Conservation (phyloP, 192 early-diverging fungal species). For the Obelidium mucronatum region DNA sequence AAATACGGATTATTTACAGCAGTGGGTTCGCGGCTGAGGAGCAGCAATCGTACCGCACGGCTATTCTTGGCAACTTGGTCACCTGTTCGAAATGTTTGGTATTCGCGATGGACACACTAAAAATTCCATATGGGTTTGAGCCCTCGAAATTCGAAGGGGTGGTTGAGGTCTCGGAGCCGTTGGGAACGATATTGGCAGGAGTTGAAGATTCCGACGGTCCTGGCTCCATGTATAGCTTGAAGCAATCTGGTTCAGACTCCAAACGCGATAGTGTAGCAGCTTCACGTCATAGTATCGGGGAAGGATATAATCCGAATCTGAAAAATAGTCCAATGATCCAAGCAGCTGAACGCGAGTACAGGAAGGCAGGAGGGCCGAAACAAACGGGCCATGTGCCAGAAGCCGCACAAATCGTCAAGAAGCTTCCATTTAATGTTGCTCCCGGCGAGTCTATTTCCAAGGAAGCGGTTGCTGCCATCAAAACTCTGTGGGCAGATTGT, state of each 20-base stretch:
- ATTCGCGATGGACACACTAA: slow-evolving; percentile 45
- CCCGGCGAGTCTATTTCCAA: slow-evolving; percentile 47
- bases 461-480: not conserved
- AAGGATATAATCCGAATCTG: not conserved
- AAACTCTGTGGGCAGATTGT: slow-evolving; percentile 45
- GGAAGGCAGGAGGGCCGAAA: not conserved
- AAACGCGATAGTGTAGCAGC: not conserved
- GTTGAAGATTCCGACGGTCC: not conserved
- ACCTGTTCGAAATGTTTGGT: slow-evolving; percentile 41
- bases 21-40: slow-evolving; percentile 40
- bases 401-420: not conserved
- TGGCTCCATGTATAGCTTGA: not conserved
- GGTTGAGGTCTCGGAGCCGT: slow-evolving; percentile 65
- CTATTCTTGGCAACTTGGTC: slow-evolving; percentile 44
- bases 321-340: not conserved
- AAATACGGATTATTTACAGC: slow-evolving; percentile 53
- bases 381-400: not conserved
- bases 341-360: not conserved
- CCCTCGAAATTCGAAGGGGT: slow-evolving; percentile 54
- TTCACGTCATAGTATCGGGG: not conserved
- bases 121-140: slow-evolving; percentile 48
- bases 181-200: not conserved
- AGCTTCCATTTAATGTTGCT: not conserved
- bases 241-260: not conserved
- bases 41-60: slow-evolving; percentile 39